A percentile compares a stretch with the other conserved stretches of the same genome.
Evolutionary conservation across 1,284 basidiomycete species (phyloP).

Genomic region (Schizophyllum commune): DNA sequence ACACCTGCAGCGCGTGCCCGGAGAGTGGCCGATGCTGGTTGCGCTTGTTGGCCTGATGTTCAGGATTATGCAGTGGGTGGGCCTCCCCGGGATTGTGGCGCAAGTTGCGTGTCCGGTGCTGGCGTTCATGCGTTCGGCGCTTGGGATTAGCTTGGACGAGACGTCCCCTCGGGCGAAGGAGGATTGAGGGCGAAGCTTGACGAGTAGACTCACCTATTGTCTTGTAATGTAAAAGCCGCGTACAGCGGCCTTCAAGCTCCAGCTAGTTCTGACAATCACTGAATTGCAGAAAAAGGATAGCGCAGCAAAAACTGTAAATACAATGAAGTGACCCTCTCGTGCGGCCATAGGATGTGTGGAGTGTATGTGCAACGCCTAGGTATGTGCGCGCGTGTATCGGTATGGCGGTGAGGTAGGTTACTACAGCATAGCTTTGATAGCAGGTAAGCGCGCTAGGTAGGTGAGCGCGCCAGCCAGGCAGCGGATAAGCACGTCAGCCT

Average conservation of each 20-base stretch:
- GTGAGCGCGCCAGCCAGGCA: no score
- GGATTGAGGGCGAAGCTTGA: neutral
- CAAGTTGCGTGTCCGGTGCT: constrained; percentile 4
- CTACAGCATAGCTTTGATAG: no score
- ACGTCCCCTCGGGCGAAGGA: neutral
- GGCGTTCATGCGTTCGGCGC: constrained; percentile 2
- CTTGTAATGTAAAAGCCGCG: neutral
- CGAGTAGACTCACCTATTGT: neutral
- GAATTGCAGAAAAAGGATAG: neutral
- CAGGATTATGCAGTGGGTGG: constrained; percentile 6
- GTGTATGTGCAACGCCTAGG: neutral
- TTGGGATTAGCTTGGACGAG: neutral
- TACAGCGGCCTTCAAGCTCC: no score
- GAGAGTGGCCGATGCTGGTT: neutral
- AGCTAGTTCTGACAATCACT: no score
- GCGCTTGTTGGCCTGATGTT: constrained; percentile 5
- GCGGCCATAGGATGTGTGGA: neutral
- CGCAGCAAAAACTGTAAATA: neutral
- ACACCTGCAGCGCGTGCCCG: constrained; percentile 4
- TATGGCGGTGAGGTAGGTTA: neutral
- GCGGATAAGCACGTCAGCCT: no score
- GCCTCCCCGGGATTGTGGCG: constrained; percentile 2
- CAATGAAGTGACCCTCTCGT: neutral
- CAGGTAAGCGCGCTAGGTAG: no score
- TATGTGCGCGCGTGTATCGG: neutral